A percentile compares a stretch with the other conserved stretches of the same genome.
Conservation (phyloP, 2,329 filamentous ascomycete genomes). For the Pyrenochaeta sp. region DNA sequence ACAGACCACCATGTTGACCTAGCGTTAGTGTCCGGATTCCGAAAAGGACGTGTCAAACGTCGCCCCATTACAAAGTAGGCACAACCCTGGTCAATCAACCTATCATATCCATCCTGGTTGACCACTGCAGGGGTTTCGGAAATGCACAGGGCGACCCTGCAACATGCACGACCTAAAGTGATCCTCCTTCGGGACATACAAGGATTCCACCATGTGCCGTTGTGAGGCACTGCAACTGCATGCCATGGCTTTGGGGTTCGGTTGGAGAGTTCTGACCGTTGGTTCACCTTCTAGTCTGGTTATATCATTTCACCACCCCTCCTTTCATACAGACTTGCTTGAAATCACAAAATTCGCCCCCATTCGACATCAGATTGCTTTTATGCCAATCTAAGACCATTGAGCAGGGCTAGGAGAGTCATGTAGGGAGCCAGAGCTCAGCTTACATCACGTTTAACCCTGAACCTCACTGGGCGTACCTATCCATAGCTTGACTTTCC, state of each 20-base stretch:
- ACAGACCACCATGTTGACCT: slow-evolving; percentile 6
- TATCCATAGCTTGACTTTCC: background rate
- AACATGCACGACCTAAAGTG: slow-evolving; percentile 24
- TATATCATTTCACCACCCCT: slow-evolving; percentile 11
- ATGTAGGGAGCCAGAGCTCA: slow-evolving; percentile 11
- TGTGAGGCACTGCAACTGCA: slow-evolving; percentile 11
- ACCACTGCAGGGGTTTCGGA: slow-evolving; percentile 14
- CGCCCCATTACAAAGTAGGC: slow-evolving; percentile 8
- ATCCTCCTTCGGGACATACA: slow-evolving; percentile 25
- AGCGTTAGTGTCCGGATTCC: slow-evolving; percentile 10
- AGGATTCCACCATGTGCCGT: slow-evolving; percentile 16
- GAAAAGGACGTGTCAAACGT: slow-evolving; percentile 12
- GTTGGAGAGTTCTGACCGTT: slow-evolving; percentile 9
- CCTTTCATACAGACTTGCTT: slow-evolving; percentile 7
- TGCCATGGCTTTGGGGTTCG: slow-evolving; percentile 14
- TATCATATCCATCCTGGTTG: slow-evolving; percentile 7
- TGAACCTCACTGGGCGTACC: background rate
- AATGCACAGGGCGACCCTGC: slow-evolving; percentile 15
- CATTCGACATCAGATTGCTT: background rate
- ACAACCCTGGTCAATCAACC: slow-evolving; percentile 10
- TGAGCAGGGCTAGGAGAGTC: slow-evolving; percentile 1
- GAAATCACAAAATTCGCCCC: background rate
- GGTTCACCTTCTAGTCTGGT: slow-evolving; percentile 2
- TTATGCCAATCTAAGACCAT: slow-evolving; percentile 1
- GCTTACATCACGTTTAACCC: slow-evolving; percentile 5